These are phyloP conservation scores for Sisymbrium altissimum DNA, from an alignment of 345 rosid genomes.

Conservation along the genomic window DNA sequence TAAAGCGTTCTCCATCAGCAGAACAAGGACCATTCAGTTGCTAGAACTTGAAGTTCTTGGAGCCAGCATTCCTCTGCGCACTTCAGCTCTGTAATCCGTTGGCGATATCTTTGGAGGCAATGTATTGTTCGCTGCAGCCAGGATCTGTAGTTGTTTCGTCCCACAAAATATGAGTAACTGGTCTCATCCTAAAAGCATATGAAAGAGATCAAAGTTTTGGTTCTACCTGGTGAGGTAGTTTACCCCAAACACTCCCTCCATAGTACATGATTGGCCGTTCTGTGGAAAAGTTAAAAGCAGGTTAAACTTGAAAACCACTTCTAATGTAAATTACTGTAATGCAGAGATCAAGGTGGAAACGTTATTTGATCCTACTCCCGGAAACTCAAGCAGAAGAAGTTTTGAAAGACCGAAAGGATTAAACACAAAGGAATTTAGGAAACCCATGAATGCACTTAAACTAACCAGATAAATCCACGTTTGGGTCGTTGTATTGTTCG, in stretches of 20 bases:
- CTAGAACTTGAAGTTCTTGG: constrained; percentile 16
- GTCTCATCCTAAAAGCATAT: neutral
- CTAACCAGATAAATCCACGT: constrained; percentile 74
- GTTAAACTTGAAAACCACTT: neutral
- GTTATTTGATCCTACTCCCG: neutral
- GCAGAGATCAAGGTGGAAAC: constrained; percentile 7
- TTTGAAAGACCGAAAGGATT: neutral
- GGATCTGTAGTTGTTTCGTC: constrained; percentile 19
- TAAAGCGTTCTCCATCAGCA: neutral
- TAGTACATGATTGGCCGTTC: constrained; percentile 35
- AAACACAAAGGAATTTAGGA: neutral
- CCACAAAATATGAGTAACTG: neutral
- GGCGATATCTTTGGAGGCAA: constrained; percentile 8
- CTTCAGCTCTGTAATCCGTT: constrained; percentile 14
- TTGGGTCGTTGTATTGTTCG: constrained; percentile 46
- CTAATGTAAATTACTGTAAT: neutral
- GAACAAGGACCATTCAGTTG: constrained; percentile 12
- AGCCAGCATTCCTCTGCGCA: constrained; percentile 25
- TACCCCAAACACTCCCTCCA: constrained; percentile 35
- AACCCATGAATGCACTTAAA: constrained; percentile 5
- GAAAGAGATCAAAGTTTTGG: neutral
- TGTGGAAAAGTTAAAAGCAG: neutral
- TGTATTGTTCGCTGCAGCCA: constrained; percentile 28
- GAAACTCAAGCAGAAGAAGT: neutral
- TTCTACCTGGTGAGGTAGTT: constrained; percentile 36